A percentile compares a stretch with the other conserved stretches of the same genome.
Conservation (phyloP, 176 grass and related monocot species). For the Canna indica region DNA sequence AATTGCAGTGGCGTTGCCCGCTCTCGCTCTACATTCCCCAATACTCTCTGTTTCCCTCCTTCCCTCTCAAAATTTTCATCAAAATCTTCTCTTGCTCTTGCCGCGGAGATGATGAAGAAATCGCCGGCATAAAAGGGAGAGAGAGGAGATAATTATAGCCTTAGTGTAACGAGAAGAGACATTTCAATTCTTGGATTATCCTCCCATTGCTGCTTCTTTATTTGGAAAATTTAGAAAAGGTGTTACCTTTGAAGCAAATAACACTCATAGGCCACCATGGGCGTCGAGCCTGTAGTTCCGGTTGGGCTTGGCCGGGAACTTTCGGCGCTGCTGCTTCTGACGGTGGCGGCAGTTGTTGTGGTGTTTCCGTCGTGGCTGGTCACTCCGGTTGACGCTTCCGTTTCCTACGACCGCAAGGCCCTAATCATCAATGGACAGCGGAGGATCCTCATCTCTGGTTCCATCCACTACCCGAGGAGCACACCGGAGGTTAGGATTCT, state of each 20-base stretch:
- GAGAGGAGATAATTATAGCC: neutral
- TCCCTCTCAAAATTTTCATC: neutral
- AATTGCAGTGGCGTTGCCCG: neutral
- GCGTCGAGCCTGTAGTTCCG: neutral
- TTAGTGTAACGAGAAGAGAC: neutral
- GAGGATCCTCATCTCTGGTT: conserved; percentile 92
- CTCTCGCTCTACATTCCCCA: neutral
- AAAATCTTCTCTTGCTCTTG: neutral
- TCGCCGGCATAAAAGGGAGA: too few species aligned
- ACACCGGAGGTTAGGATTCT: conserved; percentile 50
- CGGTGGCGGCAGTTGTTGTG: neutral
- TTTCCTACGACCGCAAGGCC: conserved; percentile 75
- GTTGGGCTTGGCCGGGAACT: neutral
- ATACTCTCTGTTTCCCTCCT: neutral
- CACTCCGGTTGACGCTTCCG: conserved; percentile 33
- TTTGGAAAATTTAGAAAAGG: neutral
- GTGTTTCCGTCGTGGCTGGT: conserved; percentile 6
- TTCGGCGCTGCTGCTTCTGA: conserved; percentile 13
- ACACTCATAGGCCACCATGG: neutral
- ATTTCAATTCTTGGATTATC: neutral
- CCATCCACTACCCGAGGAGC: conserved; percentile 92
- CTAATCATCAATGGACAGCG: conserved; percentile 69
- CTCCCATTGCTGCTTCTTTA: neutral
- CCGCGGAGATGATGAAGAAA: neutral
- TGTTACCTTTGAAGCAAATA: neutral